phyloP scores from a whole-genome alignment of 1,284 basidiomycete species.

The Irpex lacteus region DNA sequence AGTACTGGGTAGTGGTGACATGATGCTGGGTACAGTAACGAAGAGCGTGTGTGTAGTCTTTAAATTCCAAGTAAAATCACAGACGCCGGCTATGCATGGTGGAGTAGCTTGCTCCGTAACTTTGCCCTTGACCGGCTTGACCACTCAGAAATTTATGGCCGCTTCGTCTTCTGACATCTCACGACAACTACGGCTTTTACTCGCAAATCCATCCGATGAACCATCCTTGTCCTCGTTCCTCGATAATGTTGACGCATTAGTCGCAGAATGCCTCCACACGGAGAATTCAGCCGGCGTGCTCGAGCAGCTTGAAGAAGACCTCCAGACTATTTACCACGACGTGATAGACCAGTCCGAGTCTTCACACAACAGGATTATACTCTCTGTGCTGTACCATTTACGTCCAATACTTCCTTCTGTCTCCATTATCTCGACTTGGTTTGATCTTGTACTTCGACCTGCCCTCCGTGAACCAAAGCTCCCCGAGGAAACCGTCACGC shows the following conservation, averaged over 20 bases:
- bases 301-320: constrained; percentile 58
- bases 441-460: constrained; percentile 72
- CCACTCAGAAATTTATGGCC: constrained; percentile 34
- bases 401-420: constrained; percentile 55
- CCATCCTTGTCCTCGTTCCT: constrained; percentile 44
- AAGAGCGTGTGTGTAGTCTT: background rate
- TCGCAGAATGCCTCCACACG: constrained; percentile 43
- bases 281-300: constrained; percentile 43
- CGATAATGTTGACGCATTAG: constrained; percentile 49
- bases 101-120: constrained; percentile 21
- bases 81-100: background rate
- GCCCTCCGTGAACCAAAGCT: constrained; percentile 71
- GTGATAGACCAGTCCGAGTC: constrained; percentile 58
- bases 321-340: constrained; percentile 61
- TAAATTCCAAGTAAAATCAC: background rate
- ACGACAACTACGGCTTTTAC: constrained; percentile 51
- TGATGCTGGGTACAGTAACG: background rate
- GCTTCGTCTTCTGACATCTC: constrained; percentile 35
- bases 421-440: constrained; percentile 73
- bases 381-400: constrained; percentile 63
- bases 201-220: constrained; percentile 44
- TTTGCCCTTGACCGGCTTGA: constrained; percentile 42
- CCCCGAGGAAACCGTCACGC: constrained; percentile 49
- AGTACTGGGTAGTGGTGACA: background rate
- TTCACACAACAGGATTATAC: constrained; percentile 61